These are phyloP conservation scores for Irpex sp. DNA, from an alignment of 1,284 basidiomycete genomes.

Conservation along the genomic window DNA sequence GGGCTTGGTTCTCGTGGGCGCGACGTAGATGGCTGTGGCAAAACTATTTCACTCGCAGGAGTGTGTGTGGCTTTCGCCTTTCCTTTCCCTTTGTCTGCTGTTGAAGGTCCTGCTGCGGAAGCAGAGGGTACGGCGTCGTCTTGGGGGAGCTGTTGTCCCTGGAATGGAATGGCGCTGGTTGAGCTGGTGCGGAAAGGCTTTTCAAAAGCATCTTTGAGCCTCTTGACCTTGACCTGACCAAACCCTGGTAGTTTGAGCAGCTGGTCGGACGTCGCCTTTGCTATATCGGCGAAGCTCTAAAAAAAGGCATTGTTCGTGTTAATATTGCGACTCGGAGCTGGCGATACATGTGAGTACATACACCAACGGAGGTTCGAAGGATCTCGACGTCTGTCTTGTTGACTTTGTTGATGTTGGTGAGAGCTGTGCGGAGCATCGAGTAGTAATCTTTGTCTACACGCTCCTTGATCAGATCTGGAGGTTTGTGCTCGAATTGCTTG, in stretches of 20 bases:
- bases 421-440: constrained; percentile 75
- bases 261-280: constrained; percentile 66
- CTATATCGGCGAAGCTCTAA: constrained; percentile 82
- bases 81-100: constrained; percentile 1
- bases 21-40: constrained; percentile 2
- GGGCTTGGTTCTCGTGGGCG: constrained; percentile 24
- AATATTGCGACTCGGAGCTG: neutral
- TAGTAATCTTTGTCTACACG: constrained; percentile 85
- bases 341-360: constrained; percentile 36
- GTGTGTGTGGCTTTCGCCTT: constrained; percentile 11
- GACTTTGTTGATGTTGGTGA: constrained; percentile 89
- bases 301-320: neutral
- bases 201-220: constrained; percentile 73
- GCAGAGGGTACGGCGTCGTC: neutral
- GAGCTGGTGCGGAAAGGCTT: constrained; percentile 67
- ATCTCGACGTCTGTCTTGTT: constrained; percentile 98
- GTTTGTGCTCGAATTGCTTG: constrained; percentile 92
- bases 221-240: constrained; percentile 89
- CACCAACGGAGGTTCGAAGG: constrained; percentile 87
- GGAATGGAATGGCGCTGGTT: constrained; percentile 31
- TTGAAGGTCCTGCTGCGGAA: neutral
- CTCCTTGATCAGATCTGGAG: constrained; percentile 93
- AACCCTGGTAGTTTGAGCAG: constrained; percentile 87
- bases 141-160: neutral
- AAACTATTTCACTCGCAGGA: neutral